A percentile compares a stretch with the other conserved stretches of the same genome.
Evolutionary conservation across 768 basidiomycete species (phyloP).

Genomic region (Hydnum rufescens): DNA sequence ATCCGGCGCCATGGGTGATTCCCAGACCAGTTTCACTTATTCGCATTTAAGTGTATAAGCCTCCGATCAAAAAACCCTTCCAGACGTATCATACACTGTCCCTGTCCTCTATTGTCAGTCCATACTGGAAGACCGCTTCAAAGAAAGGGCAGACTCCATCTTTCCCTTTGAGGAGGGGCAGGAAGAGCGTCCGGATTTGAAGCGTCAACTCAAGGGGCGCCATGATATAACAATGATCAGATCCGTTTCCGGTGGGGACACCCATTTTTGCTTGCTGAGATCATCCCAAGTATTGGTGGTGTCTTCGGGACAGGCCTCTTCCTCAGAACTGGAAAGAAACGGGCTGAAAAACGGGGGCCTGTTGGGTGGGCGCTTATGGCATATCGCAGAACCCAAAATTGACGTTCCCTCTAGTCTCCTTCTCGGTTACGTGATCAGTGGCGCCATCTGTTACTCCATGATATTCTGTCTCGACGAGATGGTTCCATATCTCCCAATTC

Average conservation of each 20-base stretch:
- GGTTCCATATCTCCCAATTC: conserved; percentile 58
- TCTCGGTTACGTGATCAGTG: conserved; percentile 1
- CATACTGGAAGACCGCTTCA: neutral
- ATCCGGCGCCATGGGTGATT: too few relatives aligned
- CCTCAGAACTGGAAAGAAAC: neutral
- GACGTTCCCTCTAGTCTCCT: neutral
- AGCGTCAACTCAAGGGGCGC: neutral
- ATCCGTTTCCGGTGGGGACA: neutral
- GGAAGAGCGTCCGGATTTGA: neutral
- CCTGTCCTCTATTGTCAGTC: neutral
- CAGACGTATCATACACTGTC: neutral
- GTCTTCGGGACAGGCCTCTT: conserved; percentile 3
- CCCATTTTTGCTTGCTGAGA: neutral
- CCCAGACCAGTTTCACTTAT: too few relatives aligned
- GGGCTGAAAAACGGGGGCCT: neutral
- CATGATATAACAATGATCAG: conserved; percentile 2
- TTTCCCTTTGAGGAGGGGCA: neutral
- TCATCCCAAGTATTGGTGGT: conserved; percentile 4
- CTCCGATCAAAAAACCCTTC: neutral
- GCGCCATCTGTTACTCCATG: conserved; percentile 31
- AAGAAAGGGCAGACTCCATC: neutral
- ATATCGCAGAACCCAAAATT: neutral
- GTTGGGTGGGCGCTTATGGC: neutral
- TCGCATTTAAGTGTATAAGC: too few relatives aligned
- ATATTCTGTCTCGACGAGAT: conserved; percentile 34